phyloP scores from a whole-genome alignment of 768 basidiomycete genomes.

The Leccinum pellstonianum region DNA sequence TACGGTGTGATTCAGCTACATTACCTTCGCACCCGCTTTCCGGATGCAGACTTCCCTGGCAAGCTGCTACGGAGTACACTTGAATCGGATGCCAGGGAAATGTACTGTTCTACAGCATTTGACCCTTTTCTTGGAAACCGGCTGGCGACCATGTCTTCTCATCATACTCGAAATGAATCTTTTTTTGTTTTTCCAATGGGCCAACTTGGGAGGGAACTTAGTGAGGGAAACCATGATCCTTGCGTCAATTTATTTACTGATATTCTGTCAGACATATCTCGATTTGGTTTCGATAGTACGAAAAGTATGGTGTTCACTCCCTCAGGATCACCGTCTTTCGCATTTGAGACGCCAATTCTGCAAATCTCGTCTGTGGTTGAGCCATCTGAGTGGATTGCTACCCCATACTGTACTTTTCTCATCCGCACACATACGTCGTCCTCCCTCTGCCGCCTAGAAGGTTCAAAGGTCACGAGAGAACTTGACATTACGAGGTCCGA shows the following conservation, averaged over 20 bases:
- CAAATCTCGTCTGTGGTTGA: slow-evolving; percentile 49
- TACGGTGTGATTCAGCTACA: slow-evolving; percentile 49
- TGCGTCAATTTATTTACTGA: slow-evolving; percentile 4
- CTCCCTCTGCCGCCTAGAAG: slow-evolving; percentile 37
- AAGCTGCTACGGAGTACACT: slow-evolving; percentile 63
- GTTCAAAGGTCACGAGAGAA: slow-evolving; percentile 32
- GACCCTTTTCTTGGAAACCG: slow-evolving; percentile 59
- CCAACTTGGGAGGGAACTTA: slow-evolving; percentile 54
- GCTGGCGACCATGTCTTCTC: slow-evolving; percentile 42
- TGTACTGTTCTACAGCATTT: slow-evolving; percentile 40
- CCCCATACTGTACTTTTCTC: slow-evolving; percentile 24
- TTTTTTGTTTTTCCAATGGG: slow-evolving; percentile 65
- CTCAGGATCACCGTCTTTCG: slow-evolving; percentile 41
- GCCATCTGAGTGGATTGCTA: slow-evolving; percentile 14
- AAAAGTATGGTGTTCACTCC: slow-evolving; percentile 26
- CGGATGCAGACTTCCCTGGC: slow-evolving; percentile 72
- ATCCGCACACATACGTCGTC: slow-evolving; percentile 49
- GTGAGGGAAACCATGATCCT: slow-evolving; percentile 39
- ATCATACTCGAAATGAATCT: slow-evolving; percentile 24
- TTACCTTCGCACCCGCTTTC: slow-evolving; percentile 67
- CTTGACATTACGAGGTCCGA: slow-evolving; percentile 41
- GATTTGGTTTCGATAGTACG: slow-evolving; percentile 25
- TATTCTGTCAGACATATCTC: slow-evolving; percentile 47
- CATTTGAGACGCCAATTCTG: slow-evolving; percentile 66
- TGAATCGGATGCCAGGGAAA: slow-evolving; percentile 41